Conservation (phyloP, 2,329 filamentous ascomycete species). For the Colletotrichum sp. region DNA sequence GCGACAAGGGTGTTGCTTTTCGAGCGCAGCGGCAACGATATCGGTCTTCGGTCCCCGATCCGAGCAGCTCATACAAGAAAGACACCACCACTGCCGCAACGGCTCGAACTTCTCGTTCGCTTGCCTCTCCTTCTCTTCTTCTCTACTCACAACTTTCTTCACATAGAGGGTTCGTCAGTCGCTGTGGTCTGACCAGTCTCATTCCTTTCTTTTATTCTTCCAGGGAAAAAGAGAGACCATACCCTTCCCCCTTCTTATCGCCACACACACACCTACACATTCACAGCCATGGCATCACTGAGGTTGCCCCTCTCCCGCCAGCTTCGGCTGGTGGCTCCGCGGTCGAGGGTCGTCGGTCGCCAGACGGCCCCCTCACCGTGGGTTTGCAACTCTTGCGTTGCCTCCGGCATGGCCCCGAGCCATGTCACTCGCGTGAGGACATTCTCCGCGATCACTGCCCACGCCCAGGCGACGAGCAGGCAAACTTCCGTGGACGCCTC, state of each 20-base stretch:
- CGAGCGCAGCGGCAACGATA: slow-evolving; percentile 11
- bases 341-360: slow-evolving; percentile 14
- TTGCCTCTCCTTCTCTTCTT: not conserved
- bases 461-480: slow-evolving; percentile 9
- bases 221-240: not conserved
- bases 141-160: not conserved
- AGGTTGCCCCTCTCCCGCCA: slow-evolving; percentile 22
- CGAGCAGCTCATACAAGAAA: slow-evolving; percentile 7
- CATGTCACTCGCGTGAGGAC: slow-evolving; percentile 9
- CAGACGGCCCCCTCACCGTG: slow-evolving; percentile 12
- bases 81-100: not conserved
- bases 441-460: slow-evolving; percentile 7
- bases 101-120: not conserved
- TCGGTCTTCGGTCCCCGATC: slow-evolving; percentile 15
- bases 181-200: not conserved
- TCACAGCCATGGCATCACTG: slow-evolving; percentile 19
- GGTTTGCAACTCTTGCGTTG: slow-evolving; percentile 17
- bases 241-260: not conserved
- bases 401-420: not conserved
- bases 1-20: slow-evolving; percentile 16
- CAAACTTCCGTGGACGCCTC: slow-evolving; percentile 14
- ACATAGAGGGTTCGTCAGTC: not conserved
- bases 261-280: not conserved
- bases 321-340: slow-evolving; percentile 19
- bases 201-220: not conserved